Evolutionary conservation across 2,329 filamentous ascomycete species (phyloP), one percentile per base, ranked within the genome.

Genomic region (Thielaviopsis punctulata): DNA sequence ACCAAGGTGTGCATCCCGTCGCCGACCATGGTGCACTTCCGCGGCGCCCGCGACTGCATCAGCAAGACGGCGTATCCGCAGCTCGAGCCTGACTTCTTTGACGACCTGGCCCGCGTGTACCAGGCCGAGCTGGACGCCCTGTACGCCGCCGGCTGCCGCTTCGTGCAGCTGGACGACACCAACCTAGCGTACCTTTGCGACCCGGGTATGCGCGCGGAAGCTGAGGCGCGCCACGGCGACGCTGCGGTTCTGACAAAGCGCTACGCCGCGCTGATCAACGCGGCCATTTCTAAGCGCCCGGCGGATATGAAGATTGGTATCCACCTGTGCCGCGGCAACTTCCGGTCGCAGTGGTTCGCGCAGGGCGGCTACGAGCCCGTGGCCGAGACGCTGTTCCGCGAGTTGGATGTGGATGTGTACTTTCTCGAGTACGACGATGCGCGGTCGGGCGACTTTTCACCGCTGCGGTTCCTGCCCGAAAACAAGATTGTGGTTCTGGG

Each of bases 241-340:
- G 53, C 47, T 8, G 44, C 27, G 3, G 81, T 64, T 55, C 73
- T 85, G 57, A 73, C 87, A 49, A 76, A 82, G 58, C 72, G 76
- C 33, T 87, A 87, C 61, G 76, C 87, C 62, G 74, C 76, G 62
- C 76, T 83, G 58, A 85, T 86, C 69, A 86, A 86, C 62, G 79
- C 82, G 61, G 80, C 77, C 62, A 73, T 85, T 59, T 66, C 69
- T 22, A 69, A 71, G 56, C 71, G 78, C 1, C 80, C 82, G 0
- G 65, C 68, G 4, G 82, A 83, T 58, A 74, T 87, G 65, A 80
- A 86, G 59, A 68, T 86, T 2, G 83, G 84, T 15, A 75, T 87
- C 12, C 84, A 87, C 63, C 68, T 87, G 55, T 68, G 66, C 61
- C 59, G 66, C 59, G 65, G 72, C 52, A 82, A 82, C 66, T 81